phyloP scores from a whole-genome alignment of 176 grass and related monocot genomes.

The Oryza brachyantha region DNA sequence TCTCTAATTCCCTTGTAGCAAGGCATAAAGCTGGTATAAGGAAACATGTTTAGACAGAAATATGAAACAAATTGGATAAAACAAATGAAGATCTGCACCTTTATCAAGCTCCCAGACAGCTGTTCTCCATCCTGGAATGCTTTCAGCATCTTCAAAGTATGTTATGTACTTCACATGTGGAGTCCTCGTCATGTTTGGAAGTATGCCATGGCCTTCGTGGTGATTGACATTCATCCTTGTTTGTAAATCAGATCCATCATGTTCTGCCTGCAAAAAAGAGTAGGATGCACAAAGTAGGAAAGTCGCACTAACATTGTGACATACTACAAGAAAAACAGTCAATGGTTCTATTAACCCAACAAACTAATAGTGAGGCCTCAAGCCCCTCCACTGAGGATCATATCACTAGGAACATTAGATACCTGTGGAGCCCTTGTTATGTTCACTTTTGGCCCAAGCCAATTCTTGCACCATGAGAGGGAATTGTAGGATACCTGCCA shows the following conservation, averaged over 20 bases:
- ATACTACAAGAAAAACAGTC: slow-evolving; percentile 8
- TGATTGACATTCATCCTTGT: slow-evolving; percentile 65
- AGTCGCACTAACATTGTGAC: background rate
- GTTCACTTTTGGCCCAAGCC: slow-evolving; percentile 95
- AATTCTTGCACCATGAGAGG: slow-evolving; percentile 96
- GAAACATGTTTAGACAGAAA: background rate
- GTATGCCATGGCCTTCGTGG: slow-evolving; percentile 51
- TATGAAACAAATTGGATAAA: slow-evolving; percentile 15
- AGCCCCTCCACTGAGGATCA: background rate
- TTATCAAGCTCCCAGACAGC: slow-evolving; percentile 94
- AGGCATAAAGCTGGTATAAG: slow-evolving; percentile 9
- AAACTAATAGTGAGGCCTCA: slow-evolving; percentile 4
- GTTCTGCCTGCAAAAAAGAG: slow-evolving; percentile 68
- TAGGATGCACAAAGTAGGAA: background rate
- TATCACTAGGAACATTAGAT: slow-evolving; percentile 14
- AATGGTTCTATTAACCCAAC: background rate
- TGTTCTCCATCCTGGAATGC: slow-evolving; percentile 79
- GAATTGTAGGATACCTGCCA: slow-evolving; percentile 92
- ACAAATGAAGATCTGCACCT: slow-evolving; percentile 45
- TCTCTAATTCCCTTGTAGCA: slow-evolving; percentile 1
- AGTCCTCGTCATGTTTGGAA: slow-evolving; percentile 79
- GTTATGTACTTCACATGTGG: slow-evolving; percentile 91
- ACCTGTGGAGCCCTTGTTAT: slow-evolving; percentile 95
- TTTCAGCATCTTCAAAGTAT: slow-evolving; percentile 97
- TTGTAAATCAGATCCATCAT: slow-evolving; percentile 94